A percentile compares a stretch with the other conserved stretches of the same genome.
These are phyloP conservation scores for Tolypocladium album DNA, from an alignment of 2,329 filamentous ascomycete genomes.

Conservation along the genomic window DNA sequence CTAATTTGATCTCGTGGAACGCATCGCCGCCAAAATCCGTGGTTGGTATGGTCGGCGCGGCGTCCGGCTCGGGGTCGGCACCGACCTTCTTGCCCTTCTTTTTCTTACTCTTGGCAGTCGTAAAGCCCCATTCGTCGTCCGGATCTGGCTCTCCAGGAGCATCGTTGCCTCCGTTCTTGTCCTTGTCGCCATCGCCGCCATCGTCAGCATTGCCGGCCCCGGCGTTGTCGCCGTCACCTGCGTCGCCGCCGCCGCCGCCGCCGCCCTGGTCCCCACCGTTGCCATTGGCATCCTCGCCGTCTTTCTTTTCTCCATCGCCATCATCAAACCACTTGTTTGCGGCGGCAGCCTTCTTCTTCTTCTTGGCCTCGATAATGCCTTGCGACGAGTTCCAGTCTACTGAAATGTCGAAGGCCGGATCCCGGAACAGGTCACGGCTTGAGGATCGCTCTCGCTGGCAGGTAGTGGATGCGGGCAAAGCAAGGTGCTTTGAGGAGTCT, in stretches of 20 bases:
- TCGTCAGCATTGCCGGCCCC: conserved; percentile 1
- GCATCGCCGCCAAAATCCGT: conserved; percentile 33
- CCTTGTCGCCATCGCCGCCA: conserved; percentile 3
- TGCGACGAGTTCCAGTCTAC: conserved; percentile 11
- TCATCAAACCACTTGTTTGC: conserved; percentile 5
- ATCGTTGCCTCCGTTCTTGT: conserved; percentile 17
- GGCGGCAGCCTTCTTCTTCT: conserved; percentile 8
- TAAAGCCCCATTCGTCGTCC: conserved; percentile 22
- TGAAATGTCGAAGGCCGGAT: conserved; percentile 10
- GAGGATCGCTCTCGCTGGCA: background rate
- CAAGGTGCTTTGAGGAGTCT: background rate
- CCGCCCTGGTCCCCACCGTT: conserved; percentile 1
- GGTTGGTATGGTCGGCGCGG: conserved; percentile 15
- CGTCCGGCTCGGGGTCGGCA: conserved; percentile 14
- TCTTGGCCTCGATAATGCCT: conserved; percentile 8
- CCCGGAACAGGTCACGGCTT: conserved; percentile 6
- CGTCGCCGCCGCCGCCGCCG: background rate
- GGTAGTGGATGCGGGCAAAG: background rate
- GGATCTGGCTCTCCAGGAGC: conserved; percentile 25
- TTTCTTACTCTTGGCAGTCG: conserved; percentile 24
- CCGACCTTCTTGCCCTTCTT: conserved; percentile 23
- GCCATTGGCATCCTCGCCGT: conserved; percentile 3
- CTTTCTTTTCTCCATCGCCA: conserved; percentile 3
- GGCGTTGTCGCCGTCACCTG: background rate
- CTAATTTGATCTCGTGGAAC: conserved; percentile 59